These are phyloP conservation scores for Venustampulla echinocandica DNA, from an alignment of 495 filamentous ascomycete species.

Conservation along the genomic window DNA sequence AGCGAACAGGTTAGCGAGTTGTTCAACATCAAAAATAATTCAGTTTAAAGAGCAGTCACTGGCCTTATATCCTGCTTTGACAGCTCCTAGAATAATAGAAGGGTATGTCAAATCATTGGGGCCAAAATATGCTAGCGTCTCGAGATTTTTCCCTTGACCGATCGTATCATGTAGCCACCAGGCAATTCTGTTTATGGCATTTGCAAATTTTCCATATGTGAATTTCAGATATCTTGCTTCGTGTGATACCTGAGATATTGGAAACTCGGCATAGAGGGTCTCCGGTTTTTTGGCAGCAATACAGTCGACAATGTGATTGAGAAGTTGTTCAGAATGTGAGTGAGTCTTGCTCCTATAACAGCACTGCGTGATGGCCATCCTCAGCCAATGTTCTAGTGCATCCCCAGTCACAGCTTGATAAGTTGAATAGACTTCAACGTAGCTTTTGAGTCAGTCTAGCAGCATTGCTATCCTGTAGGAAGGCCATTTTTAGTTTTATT, in stretches of 20 bases:
- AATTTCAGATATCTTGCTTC: background rate
- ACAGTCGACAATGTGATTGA: background rate
- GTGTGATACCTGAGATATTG: background rate
- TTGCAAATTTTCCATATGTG: background rate
- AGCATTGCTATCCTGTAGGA: too few species aligned
- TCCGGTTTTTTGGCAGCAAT: background rate
- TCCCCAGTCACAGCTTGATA: too few species aligned
- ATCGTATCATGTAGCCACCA: background rate
- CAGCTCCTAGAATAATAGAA: constrained; percentile 29
- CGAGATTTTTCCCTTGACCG: background rate
- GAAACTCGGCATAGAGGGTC: background rate
- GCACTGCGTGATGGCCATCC: too few species aligned
- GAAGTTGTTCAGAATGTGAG: too few species aligned
- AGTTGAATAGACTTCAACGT: too few species aligned
- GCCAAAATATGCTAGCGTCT: constrained; percentile 34
- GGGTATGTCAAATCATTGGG: constrained; percentile 38
- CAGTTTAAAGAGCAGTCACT: too few species aligned
- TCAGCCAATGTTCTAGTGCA: too few species aligned
- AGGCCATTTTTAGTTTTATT: too few species aligned
- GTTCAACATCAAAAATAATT: too few species aligned
- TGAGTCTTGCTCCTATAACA: too few species aligned
- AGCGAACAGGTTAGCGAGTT: background rate
- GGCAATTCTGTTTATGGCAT: background rate
- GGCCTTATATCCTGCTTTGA: constrained; percentile 28
- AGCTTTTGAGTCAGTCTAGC: too few species aligned